Evolutionary conservation across 2,329 filamentous ascomycete genomes (phyloP), one percentile per base, ranked within the genome.

Genomic region (Epicoccum sorghinum): DNA sequence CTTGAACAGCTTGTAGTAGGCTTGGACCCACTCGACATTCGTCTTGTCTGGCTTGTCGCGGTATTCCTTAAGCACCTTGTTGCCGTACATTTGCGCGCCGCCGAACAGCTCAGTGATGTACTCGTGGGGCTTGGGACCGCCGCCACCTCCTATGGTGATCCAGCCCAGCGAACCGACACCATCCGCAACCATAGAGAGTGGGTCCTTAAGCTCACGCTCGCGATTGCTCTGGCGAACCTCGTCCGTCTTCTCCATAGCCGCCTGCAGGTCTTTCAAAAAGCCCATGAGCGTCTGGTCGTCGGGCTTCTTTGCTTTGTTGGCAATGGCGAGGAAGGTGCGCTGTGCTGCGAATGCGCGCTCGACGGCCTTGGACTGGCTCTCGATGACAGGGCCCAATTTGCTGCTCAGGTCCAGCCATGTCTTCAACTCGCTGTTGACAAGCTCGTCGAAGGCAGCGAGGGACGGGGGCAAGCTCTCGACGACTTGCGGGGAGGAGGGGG

Each of bases 291-390:
- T 79, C 7, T 85, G 78, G 60, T 89, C 81, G 61, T 95, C 89
- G 22, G 93, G 95, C 78, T 96, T 96, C 82, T 92, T 96, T 22
- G 95, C 89, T 79, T 93, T 95, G 47, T 90, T 93, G 1, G 92
- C 86, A 65, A 97, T 88, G 60, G 96, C 83, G 52, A 99, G 82
- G 75, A 96, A 96, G 63, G 87, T 90, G 64, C 93, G 87, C 79
- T 97, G 90, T 58, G 90, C 91, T 54, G 86, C 81, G 78, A 98
- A 97, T 36, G 91, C 85, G 66, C 82, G 77, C 52, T 82, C 77
- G 42, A 87, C 82, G 23, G 80, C 80, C 72, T 80, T 79, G 35
- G 82, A 80, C 82, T 85, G 93, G 65, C 96, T 87, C 54, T 88
- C 88, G 58, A 96, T 83, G 42, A 91, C 77, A 22, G 86, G 88